These are phyloP conservation scores for Solanum virginianum DNA, from an alignment of 257 asterid genomes.

Conservation along the genomic window DNA sequence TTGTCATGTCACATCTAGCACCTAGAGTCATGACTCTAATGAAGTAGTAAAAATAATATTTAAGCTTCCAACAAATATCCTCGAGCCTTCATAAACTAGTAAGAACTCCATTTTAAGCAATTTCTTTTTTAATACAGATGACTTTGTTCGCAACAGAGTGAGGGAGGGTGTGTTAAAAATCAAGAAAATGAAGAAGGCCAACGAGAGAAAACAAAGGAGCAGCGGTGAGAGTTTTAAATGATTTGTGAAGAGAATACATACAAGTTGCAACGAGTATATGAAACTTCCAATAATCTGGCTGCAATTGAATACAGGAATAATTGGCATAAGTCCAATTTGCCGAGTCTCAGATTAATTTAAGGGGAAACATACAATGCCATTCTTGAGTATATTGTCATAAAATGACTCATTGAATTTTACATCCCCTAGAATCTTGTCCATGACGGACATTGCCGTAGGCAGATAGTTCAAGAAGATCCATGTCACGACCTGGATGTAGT, in stretches of 20 bases:
- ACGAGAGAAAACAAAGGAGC: too few species aligned
- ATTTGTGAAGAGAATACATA: not conserved
- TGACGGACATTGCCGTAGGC: conserved; percentile 74
- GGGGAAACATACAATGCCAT: not conserved
- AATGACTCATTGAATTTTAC: conserved; percentile 47
- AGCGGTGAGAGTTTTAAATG: not conserved
- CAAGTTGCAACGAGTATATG: not conserved
- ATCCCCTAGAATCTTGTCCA: conserved; percentile 64
- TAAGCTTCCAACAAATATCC: too few species aligned
- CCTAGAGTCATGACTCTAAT: too few species aligned
- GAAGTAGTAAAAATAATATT: too few species aligned
- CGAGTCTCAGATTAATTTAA: not conserved
- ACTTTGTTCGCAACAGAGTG: too few species aligned
- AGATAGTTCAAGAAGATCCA: conserved; percentile 90
- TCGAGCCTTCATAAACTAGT: too few species aligned
- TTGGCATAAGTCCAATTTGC: not conserved
- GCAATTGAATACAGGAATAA: not conserved
- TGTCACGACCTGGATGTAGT: conserved; percentile 61
- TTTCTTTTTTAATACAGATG: too few species aligned
- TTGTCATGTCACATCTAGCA: too few species aligned
- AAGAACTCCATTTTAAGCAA: too few species aligned
- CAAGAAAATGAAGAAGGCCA: too few species aligned
- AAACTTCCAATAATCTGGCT: not conserved
- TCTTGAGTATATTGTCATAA: not conserved
- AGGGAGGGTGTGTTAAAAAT: too few species aligned